A percentile compares a stretch with the other conserved stretches of the same genome.
These are phyloP conservation scores for Gossypium gossypioides DNA, from an alignment of 441 rosid genomes.

Conservation along the genomic window DNA sequence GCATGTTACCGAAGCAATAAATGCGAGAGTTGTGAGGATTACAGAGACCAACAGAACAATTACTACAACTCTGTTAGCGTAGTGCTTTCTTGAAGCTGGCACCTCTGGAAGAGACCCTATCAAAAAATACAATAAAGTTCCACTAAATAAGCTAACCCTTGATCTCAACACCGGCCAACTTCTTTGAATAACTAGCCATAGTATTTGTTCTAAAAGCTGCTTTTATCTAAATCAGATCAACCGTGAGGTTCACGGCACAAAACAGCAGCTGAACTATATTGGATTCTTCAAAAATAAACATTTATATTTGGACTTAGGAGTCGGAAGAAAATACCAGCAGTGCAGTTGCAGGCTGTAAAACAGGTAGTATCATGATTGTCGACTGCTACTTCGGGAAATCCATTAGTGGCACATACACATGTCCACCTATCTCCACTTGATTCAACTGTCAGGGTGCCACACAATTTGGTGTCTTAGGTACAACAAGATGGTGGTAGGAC, in stretches of 20 bases:
- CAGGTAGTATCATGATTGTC: conserved; percentile 39
- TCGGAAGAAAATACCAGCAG: conserved; percentile 46
- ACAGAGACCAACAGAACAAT: conserved; percentile 47
- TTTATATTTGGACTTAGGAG: neutral
- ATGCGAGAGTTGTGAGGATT: conserved; percentile 53
- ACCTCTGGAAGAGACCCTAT: conserved; percentile 37
- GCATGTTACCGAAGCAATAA: conserved; percentile 50
- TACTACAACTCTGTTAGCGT: conserved; percentile 45
- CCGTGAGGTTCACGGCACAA: neutral
- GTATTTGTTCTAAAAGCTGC: neutral
- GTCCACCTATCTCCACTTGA: conserved; percentile 43
- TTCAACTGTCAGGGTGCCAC: conserved; percentile 22
- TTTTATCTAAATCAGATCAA: too few species aligned
- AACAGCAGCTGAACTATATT: neutral
- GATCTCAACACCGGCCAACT: neutral
- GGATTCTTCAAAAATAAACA: neutral
- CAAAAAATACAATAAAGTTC: conserved; percentile 17
- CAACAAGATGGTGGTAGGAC: neutral
- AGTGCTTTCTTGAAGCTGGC: conserved; percentile 31
- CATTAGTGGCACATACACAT: conserved; percentile 59
- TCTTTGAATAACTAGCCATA: neutral
- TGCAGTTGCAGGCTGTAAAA: conserved; percentile 79
- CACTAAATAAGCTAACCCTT: conserved; percentile 12
- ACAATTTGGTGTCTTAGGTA: neutral
- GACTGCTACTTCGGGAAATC: conserved; percentile 53